These are phyloP conservation scores for Monilinia fructigena DNA, from an alignment of 2,329 filamentous ascomycete genomes.

Conservation along the genomic window DNA sequence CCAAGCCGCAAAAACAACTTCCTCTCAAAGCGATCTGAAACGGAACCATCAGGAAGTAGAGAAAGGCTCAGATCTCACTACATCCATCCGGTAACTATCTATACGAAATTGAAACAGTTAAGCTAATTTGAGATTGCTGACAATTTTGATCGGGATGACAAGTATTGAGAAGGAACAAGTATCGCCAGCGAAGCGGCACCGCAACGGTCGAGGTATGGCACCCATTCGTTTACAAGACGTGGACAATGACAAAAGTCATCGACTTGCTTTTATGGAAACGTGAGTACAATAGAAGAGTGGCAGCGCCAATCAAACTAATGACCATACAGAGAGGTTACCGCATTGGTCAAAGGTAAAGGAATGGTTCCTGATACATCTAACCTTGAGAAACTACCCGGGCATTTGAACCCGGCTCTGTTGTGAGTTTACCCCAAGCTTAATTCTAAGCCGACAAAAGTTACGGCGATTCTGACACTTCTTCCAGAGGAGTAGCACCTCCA, in stretches of 20 bases:
- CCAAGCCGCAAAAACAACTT: not conserved
- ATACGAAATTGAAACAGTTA: not conserved
- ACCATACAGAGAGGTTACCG: not conserved
- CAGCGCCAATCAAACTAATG: not conserved
- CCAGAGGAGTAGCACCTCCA: not conserved
- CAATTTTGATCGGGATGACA: not conserved
- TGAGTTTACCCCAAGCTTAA: not conserved
- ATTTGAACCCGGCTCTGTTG: too few species aligned
- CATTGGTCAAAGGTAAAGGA: not conserved
- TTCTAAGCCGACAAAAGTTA: not conserved
- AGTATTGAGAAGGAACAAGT: conserved; percentile 1
- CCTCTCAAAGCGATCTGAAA: conserved; percentile 1
- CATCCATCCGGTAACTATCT: conserved; percentile 6
- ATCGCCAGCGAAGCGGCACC: conserved; percentile 19
- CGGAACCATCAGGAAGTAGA: conserved; percentile 6
- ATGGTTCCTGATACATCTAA: not conserved
- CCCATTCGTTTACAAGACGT: not conserved
- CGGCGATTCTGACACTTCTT: not conserved
- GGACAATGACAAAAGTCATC: not conserved
- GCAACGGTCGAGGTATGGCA: not conserved
- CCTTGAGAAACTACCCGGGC: not conserved
- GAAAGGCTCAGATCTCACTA: not conserved
- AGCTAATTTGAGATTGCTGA: not conserved
- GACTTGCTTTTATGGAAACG: not conserved
- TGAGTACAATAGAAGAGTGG: not conserved